A percentile compares a stretch with the other conserved stretches of the same genome.
Conservation (phyloP, 352 stramenopile genomes). For the Phytophthora sansomeana region DNA sequence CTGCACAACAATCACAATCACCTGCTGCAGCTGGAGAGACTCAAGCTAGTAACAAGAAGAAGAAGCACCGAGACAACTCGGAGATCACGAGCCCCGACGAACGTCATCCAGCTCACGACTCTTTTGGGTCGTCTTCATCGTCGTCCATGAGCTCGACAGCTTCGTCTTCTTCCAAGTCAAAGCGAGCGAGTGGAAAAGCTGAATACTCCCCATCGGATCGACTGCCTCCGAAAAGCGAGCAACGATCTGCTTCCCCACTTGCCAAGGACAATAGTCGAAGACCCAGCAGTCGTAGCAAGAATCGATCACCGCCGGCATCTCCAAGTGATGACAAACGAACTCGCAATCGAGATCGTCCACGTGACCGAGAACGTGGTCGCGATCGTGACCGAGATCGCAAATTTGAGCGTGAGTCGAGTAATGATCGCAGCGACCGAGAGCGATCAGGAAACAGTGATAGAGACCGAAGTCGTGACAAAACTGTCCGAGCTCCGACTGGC, state of each 20-base stretch:
- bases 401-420: constrained; percentile 33
- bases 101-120: constrained; percentile 8
- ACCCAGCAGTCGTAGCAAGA: constrained; percentile 21
- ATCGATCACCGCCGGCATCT: constrained; percentile 15
- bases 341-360: constrained; percentile 26
- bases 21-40: constrained; percentile 5
- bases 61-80: constrained; percentile 28
- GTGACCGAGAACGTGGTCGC: constrained; percentile 22
- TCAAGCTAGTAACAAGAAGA: constrained; percentile 36
- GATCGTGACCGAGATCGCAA: constrained; percentile 37
- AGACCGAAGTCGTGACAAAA: constrained; percentile 35
- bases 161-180: constrained; percentile 26
- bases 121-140: constrained; percentile 29
- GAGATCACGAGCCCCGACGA: constrained; percentile 11
- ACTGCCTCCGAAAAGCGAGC: constrained; percentile 22
- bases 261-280: constrained; percentile 15
- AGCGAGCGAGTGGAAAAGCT: constrained; percentile 14
- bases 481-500: constrained; percentile 27
- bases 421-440: constrained; percentile 30
- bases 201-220: constrained; percentile 19
- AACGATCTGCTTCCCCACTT: constrained; percentile 33
- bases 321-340: constrained; percentile 19
- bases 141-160: constrained; percentile 36
- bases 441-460: constrained; percentile 17
- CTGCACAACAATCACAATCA: constrained; percentile 4